Base-by-base conservation (phyloP, 1,284 basidiomycete genomes). In the Ustilago bromivora region DNA sequence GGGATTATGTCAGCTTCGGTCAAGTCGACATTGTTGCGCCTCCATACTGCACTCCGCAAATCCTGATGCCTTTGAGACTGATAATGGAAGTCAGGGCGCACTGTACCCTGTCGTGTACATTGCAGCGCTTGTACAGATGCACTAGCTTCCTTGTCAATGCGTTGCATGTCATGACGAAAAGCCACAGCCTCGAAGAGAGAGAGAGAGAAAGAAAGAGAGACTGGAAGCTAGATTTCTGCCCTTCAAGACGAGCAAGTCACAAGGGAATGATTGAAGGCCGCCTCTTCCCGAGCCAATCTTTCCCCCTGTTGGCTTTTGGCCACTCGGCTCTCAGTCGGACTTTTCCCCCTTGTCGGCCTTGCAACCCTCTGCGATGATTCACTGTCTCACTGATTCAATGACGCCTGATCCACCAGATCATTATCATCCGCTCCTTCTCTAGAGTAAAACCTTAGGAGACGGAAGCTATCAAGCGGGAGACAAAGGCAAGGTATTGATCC, bases 211-310 rank as follows among this genome's bases (percentile, higher is more conserved):
- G 23, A 28, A 28, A 28, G 23, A 28, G 23, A 28, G 23, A 28
- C 3, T 28, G 23, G 23, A 28, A 28, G 23, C 23, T 28, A 3
- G 23, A 28, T 28, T 28, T 28, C 23, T 28, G 23, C 23, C 23
- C 23, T 28, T 28, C 23, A 28, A 28, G 23, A 28, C 23, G 23
- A 28, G 38, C 38, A 40, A 10, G 11, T 46, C n/a, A 19, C 7
- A 17, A 46, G 17, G 17, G 15, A 13, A 17, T 15, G 46, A 13
- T 23, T 31, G 12, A 32, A 12, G 49, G 49, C 49, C 49, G 49
- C 49, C 49, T 51, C 49, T 51, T 51, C 49, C 49, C 23, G 28
- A 51, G 49, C 49, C 49, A 31, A 51, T 23, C n/a, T 32, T 28
- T 51, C 19, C 23, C 46, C 23, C 46, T 49, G 40, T 41, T 46